Percentiles rank a stretch among this genome's conserved stretches.
Evolutionary conservation across 192 early-diverging fungal species (phyloP).

Genomic region (Nowakowskiella sp.): DNA sequence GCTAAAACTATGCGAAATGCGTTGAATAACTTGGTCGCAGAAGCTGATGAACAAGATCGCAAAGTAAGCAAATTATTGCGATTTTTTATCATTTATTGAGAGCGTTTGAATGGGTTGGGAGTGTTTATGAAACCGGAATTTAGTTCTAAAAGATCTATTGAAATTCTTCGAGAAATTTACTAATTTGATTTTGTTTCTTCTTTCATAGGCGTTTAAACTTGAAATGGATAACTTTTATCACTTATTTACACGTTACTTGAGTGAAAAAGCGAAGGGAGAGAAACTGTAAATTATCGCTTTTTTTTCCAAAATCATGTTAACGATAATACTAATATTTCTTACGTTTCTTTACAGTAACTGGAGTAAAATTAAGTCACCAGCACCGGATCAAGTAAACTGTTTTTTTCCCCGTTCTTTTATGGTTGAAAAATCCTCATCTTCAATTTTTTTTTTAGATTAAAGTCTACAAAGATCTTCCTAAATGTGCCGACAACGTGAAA

Average conservation of each 20-base stretch:
- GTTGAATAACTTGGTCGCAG: slow-evolving; percentile 54
- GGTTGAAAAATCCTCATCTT: too few species aligned
- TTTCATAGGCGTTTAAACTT: background rate
- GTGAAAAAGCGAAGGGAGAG: slow-evolving; percentile 64
- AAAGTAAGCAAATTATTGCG: slow-evolving; percentile 27
- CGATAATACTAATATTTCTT: too few species aligned
- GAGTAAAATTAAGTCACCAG: slow-evolving; percentile 89
- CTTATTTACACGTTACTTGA: slow-evolving; percentile 78
- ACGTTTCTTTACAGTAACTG: slow-evolving; percentile 66
- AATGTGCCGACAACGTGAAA: slow-evolving; percentile 27
- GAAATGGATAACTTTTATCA: slow-evolving; percentile 83
- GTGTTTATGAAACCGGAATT: too few species aligned
- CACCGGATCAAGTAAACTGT: slow-evolving; percentile 58
- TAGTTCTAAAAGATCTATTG: too few species aligned
- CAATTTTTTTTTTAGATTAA: too few species aligned
- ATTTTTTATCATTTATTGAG: too few species aligned
- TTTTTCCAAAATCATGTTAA: too few species aligned
- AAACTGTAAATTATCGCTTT: slow-evolving; percentile 62
- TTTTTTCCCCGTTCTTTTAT: slow-evolving; percentile 51
- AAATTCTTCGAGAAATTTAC: slow-evolving; percentile 46
- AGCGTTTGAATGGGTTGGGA: too few species aligned
- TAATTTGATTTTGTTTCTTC: background rate
- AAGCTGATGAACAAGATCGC: slow-evolving; percentile 51
- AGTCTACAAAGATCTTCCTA: slow-evolving; percentile 69
- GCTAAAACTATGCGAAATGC: slow-evolving; percentile 71